Conservation (phyloP, 208 protist genomes). For the Willaertia magna region DNA sequence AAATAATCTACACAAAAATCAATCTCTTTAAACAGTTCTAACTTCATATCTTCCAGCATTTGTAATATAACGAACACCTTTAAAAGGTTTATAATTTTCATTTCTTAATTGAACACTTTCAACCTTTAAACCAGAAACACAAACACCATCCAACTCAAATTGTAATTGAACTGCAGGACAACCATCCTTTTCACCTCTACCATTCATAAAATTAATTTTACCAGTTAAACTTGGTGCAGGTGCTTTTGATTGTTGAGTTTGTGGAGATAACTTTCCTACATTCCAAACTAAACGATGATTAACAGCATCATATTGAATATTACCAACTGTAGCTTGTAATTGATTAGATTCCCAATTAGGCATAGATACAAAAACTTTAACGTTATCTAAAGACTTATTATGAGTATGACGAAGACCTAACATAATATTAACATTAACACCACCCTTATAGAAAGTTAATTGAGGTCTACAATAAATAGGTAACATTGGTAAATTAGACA, state of each 20-base stretch:
- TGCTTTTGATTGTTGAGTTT: background rate
- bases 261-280: slow-evolving; percentile 44
- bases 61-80: slow-evolving; percentile 19
- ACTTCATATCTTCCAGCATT: slow-evolving; percentile 16
- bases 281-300: slow-evolving; percentile 51
- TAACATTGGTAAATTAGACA: background rate
- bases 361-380: slow-evolving; percentile 50
- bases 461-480: slow-evolving; percentile 10
- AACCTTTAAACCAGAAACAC: slow-evolving; percentile 10
- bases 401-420: background rate
- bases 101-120: slow-evolving; percentile 9
- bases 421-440: slow-evolving; percentile 8
- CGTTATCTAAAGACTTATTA: slow-evolving; percentile 23
- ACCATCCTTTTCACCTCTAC: background rate
- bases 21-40: slow-evolving; percentile 19
- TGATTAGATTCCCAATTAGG: slow-evolving; percentile 46
- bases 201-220: background rate
- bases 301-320: slow-evolving; percentile 49
- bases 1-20: no score
- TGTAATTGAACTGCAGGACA: background rate
- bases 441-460: background rate
- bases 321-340: slow-evolving; percentile 52
- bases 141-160: background rate
- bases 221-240: background rate
- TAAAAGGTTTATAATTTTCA: slow-evolving; percentile 25